Evolutionary conservation across 1,284 basidiomycete genomes (phyloP).

Genomic region (Ustilago tritici): DNA sequence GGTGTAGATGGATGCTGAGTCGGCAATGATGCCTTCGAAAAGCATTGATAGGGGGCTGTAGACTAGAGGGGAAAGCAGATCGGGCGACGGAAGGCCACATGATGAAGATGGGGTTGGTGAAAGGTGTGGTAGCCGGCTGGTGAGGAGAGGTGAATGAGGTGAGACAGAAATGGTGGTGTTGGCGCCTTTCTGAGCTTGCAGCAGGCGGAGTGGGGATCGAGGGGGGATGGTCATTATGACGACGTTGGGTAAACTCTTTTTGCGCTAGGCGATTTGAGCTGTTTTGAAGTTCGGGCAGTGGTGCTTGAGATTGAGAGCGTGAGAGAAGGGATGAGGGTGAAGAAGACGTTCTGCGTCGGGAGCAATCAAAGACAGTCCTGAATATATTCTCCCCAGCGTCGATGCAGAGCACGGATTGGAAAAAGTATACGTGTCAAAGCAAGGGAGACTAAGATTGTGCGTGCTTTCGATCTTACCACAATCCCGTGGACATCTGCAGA

Average conservation of each 20-base stretch:
- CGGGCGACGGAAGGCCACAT: not conserved
- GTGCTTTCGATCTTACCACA: not conserved
- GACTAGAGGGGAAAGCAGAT: not conserved
- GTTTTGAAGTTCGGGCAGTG: not conserved
- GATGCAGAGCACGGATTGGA: not conserved
- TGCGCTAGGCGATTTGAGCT: not conserved
- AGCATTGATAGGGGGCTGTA: constrained; percentile 33
- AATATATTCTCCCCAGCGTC: not conserved
- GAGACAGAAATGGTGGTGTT: not conserved
- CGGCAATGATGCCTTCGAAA: constrained; percentile 35
- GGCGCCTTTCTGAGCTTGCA: not conserved
- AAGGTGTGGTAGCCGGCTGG: not conserved
- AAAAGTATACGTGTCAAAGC: not conserved
- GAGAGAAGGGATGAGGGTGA: not conserved
- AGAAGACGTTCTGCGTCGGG: not conserved
- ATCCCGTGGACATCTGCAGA: not conserved
- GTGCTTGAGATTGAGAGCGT: not conserved
- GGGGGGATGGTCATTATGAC: not conserved
- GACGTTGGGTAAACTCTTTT: not conserved
- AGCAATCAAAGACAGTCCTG: not conserved
- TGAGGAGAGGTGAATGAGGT: not conserved
- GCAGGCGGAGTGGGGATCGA: not conserved
- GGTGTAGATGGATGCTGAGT: not conserved
- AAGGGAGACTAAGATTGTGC: not conserved
- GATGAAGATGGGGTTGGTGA: not conserved